Evolutionary conservation across 441 rosid genomes (phyloP).

Genomic region (Populus hybrid): DNA sequence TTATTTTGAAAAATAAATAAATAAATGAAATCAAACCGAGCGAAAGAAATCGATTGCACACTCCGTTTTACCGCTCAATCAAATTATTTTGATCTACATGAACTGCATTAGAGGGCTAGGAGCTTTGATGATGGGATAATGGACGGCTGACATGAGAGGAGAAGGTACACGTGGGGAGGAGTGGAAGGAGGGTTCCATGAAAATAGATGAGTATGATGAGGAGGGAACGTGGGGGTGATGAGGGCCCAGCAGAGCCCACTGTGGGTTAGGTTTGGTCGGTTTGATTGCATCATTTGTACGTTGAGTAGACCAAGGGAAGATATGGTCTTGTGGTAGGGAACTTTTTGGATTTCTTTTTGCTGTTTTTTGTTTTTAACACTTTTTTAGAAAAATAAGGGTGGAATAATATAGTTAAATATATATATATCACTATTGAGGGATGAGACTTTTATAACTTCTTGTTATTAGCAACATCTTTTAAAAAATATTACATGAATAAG

Average conservation of each 20-base stretch:
- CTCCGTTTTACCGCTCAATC: background rate
- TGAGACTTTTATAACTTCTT: too few species aligned
- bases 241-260: slow-evolving; percentile 20
- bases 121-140: background rate
- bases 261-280: slow-evolving; percentile 40
- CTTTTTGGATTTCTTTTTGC: background rate
- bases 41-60: background rate
- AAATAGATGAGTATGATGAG: slow-evolving; percentile 20
- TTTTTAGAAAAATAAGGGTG: too few species aligned
- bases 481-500: too few species aligned
- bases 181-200: background rate
- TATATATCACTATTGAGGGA: too few species aligned
- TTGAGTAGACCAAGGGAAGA: slow-evolving; percentile 4
- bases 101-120: background rate
- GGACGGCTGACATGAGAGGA: background rate
- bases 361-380: too few species aligned
- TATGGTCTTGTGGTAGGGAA: slow-evolving; percentile 6
- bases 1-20: too few species aligned
- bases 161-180: slow-evolving; percentile 6
- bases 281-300: slow-evolving; percentile 25
- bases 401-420: too few species aligned
- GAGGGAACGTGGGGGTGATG: slow-evolving; percentile 23
- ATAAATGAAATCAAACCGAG: too few species aligned
- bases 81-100: background rate
- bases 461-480: too few species aligned